These are phyloP conservation scores for Malus hybrid DNA, from an alignment of 331 rosid genomes.

Conservation along the genomic window DNA sequence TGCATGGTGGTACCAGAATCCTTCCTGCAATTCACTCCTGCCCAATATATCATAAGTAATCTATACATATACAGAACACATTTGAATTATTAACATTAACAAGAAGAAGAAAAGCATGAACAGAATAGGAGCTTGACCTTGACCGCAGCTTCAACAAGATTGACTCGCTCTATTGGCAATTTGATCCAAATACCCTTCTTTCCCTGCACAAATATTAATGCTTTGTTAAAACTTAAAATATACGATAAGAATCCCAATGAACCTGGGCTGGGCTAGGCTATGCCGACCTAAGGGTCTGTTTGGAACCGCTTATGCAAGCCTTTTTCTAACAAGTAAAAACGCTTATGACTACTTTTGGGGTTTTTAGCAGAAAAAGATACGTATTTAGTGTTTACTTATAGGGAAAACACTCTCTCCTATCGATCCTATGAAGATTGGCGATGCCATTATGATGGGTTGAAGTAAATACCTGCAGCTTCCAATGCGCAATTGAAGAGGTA, in stretches of 20 bases:
- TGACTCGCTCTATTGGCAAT: slow-evolving; percentile 59
- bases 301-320: no score
- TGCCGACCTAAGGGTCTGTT: no score
- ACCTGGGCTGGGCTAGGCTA: no score
- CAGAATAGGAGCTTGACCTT: slow-evolving; percentile 34
- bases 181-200: slow-evolving; percentile 81
- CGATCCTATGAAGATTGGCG: neutral
- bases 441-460: neutral
- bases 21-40: slow-evolving; percentile 43
- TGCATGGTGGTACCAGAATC: slow-evolving; percentile 90
- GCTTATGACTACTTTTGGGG: no score
- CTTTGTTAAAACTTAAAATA: no score
- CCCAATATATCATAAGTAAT: neutral
- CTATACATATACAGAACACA: neutral
- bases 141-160: slow-evolving; percentile 60
- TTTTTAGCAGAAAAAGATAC: no score
- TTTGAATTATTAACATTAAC: neutral
- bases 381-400: no score
- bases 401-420: neutral
- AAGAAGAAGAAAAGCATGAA: neutral
- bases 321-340: no score
- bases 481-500: neutral
- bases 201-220: slow-evolving; percentile 34
- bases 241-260: no score
- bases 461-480: slow-evolving; percentile 51